These are phyloP conservation scores for Saturnispora kantuleensis DNA, from an alignment of 805 yeast genomes.

Conservation along the genomic window DNA sequence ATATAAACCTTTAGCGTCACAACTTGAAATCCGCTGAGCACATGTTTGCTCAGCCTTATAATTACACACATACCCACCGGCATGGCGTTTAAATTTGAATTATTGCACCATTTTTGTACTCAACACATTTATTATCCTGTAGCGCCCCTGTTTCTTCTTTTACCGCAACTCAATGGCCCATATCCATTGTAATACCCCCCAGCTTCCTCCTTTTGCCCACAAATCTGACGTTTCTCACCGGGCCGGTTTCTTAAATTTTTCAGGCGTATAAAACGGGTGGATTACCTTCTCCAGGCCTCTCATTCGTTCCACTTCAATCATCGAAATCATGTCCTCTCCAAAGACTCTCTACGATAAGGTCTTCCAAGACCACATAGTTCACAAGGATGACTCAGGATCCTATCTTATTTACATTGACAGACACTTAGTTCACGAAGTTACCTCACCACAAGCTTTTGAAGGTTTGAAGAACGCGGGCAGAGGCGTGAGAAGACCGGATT, in stretches of 20 bases:
- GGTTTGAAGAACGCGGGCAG: constrained; percentile 86
- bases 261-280: too few species aligned
- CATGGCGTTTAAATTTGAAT: too few species aligned
- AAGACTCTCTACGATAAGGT: constrained; percentile 92
- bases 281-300: neutral
- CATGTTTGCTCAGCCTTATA: too few species aligned
- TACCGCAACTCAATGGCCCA: too few species aligned
- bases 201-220: neutral
- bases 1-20: too few species aligned
- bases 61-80: too few species aligned
- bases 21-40: too few species aligned
- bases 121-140: too few species aligned
- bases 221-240: neutral
- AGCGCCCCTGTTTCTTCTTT: too few species aligned
- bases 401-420: constrained; percentile 87
- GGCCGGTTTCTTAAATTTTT: too few species aligned
- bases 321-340: constrained; percentile 28
- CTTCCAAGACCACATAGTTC: constrained; percentile 88
- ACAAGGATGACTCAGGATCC: constrained; percentile 80
- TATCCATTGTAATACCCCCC: too few species aligned
- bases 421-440: constrained; percentile 96
- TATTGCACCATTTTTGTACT: too few species aligned
- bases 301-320: neutral
- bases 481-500: constrained; percentile 80
- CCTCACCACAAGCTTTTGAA: constrained; percentile 98